Evolutionary conservation across 768 basidiomycete genomes (phyloP), one percentile per base, ranked within the genome.

Genomic region (Lentinula raphanica): DNA sequence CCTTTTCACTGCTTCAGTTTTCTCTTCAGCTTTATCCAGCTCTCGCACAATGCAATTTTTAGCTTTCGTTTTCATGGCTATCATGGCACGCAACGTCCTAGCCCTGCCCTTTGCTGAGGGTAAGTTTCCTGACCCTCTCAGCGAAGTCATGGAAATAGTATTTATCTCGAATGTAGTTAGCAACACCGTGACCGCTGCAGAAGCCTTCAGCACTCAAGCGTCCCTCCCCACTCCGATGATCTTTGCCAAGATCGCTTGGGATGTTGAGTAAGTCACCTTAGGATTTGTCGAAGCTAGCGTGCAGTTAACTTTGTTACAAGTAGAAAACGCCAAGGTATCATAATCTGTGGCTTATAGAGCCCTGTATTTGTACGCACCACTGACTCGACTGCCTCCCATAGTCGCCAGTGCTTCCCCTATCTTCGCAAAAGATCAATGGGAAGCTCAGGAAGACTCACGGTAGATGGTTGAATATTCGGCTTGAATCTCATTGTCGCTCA

Each of bases 191-290:
- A n/a, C n/a, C n/a, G n/a, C n/a, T n/a, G n/a, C 21, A 35, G 31
- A 35, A 6, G 35, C 11, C 1, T 25, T 0, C 23, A 36, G 4
- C 23, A 12, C 35, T 53, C 36, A 28, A 53, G 25, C 51, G 7
- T 23, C 32, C 13, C n/a, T 28, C n/a, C 51, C 51, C 3, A 13
- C 51, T 13, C 35, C 51, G 11, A 23, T 53, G 35, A 53, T 53
- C 23, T 53, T 53, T n/a, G 51, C 51, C 51, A 53, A 53, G 23
- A 36, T 39, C 25, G 35, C 32, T 6, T 53, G 51, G 51, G 51
- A 53, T 21, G 51, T 31, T 15, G 46, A 48, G 46, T 48, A 48
- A 29, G 46, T 25, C 3, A n/a, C 11, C 21, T 44, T 21, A 44
- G 23, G 42, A 44, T 44, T n/a, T 21, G 3, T 29, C 29, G 46